Evolutionary conservation across 352 stramenopile genomes (phyloP).

Genomic region (Phytophthora citrophthora): DNA sequence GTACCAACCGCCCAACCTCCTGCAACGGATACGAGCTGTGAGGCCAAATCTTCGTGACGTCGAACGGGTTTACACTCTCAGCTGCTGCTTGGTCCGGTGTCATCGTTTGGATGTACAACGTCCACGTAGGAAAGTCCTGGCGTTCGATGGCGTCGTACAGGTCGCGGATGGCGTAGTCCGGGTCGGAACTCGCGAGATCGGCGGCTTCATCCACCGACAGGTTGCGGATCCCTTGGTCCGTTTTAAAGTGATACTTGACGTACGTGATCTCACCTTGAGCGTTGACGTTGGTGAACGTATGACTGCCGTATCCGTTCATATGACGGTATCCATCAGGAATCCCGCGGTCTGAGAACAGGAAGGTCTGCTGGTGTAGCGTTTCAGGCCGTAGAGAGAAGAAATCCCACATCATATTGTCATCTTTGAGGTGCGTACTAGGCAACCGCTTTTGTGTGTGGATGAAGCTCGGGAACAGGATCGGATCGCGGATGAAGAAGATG

Average conservation of each 20-base stretch:
- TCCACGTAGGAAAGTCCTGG: slow-evolving; percentile 82
- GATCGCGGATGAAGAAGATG: slow-evolving; percentile 94
- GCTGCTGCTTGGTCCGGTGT: slow-evolving; percentile 67
- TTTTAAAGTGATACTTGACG: slow-evolving; percentile 95
- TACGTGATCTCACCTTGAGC: slow-evolving; percentile 70
- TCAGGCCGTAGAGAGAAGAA: slow-evolving; percentile 92
- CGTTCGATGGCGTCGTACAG: slow-evolving; percentile 90
- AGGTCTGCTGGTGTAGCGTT: slow-evolving; percentile 87
- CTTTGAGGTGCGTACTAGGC: slow-evolving; percentile 84
- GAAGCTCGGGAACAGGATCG: slow-evolving; percentile 93
- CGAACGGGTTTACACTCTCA: slow-evolving; percentile 87
- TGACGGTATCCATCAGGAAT: slow-evolving; percentile 88
- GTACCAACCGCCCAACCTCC: slow-evolving; percentile 86
- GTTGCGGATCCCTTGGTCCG: slow-evolving; percentile 90
- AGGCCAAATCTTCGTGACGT: slow-evolving; percentile 93
- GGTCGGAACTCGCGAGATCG: slow-evolving; percentile 69
- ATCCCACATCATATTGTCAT: slow-evolving; percentile 91
- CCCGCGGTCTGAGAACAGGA: slow-evolving; percentile 90
- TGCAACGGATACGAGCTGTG: slow-evolving; percentile 85
- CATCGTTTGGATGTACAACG: slow-evolving; percentile 93
- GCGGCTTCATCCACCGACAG: slow-evolving; percentile 81
- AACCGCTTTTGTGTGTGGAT: slow-evolving; percentile 94
- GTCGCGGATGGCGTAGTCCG: slow-evolving; percentile 92
- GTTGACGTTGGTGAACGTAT: slow-evolving; percentile 93
- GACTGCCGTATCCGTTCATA: slow-evolving; percentile 93